These are phyloP conservation scores for Erodium maritimum DNA, from an alignment of 345 rosid species.

Conservation along the genomic window DNA sequence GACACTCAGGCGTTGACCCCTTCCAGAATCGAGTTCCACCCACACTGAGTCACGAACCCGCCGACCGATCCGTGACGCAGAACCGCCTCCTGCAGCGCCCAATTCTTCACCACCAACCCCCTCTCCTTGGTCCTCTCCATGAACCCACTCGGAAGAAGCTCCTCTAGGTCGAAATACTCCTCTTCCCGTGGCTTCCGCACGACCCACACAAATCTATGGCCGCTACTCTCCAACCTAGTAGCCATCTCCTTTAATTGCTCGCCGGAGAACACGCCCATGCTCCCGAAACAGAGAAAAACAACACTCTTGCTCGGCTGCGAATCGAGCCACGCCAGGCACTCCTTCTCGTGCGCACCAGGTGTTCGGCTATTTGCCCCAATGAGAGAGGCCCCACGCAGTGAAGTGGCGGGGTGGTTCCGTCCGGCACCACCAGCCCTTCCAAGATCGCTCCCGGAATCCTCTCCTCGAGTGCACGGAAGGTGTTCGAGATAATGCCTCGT, in stretches of 20 bases:
- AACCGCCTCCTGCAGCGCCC: constrained; percentile 7
- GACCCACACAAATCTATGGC: constrained; percentile 16
- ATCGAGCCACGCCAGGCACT: constrained; percentile 14
- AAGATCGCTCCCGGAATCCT: constrained; percentile 3
- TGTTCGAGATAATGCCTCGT: constrained; percentile 15
- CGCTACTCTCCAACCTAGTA: constrained; percentile 12
- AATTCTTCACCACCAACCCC: constrained; percentile 7
- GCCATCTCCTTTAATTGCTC: constrained; percentile 14
- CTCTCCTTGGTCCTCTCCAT: constrained; percentile 10
- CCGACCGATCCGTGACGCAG: constrained; percentile 7
- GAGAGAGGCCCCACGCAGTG: constrained; percentile 11
- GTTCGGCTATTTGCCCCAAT: background rate
- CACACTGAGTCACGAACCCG: constrained; percentile 12
- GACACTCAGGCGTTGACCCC: constrained; percentile 1
- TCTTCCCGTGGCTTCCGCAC: constrained; percentile 5
- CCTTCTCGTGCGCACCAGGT: background rate
- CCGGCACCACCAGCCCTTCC: background rate
- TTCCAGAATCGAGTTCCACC: constrained; percentile 9
- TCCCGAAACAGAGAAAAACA: constrained; percentile 17
- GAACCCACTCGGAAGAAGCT: constrained; percentile 4
- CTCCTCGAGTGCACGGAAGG: constrained; percentile 14
- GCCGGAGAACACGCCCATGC: constrained; percentile 6
- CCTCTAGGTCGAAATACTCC: background rate
- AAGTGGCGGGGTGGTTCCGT: constrained; percentile 4
- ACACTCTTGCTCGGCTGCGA: constrained; percentile 14